Percentiles rank a stretch among this genome's conserved stretches.
Evolutionary conservation across 2,329 filamentous ascomycete species (phyloP).

Genomic region (Colletotrichum sp.): DNA sequence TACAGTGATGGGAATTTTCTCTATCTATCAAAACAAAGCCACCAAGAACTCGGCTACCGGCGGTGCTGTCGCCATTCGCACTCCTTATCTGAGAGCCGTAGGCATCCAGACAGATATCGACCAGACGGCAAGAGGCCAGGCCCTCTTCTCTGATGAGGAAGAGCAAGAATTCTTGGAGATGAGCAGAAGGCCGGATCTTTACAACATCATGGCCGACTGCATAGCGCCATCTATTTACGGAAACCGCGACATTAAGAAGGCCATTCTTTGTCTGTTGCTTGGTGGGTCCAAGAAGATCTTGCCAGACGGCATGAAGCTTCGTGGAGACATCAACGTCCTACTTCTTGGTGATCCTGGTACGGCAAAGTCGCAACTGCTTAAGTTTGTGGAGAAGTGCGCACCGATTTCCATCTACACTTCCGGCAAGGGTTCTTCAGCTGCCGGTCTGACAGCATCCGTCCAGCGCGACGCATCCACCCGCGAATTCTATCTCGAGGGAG

Average conservation of each 20-base stretch:
- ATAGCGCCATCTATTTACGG: constrained; percentile 98
- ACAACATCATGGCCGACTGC: constrained; percentile 86
- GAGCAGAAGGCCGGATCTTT: constrained; percentile 90
- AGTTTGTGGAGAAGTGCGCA: constrained; percentile 95
- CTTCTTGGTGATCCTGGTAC: constrained; percentile 97
- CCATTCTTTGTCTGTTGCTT: constrained; percentile 90
- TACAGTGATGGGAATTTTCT: constrained; percentile 96
- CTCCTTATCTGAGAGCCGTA: constrained; percentile 90
- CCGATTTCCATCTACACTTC: constrained; percentile 99
- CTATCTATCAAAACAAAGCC: constrained; percentile 94
- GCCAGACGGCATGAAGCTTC: constrained; percentile 95
- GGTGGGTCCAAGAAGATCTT: constrained; percentile 98
- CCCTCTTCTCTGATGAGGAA: constrained; percentile 90
- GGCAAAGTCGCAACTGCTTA: constrained; percentile 94
- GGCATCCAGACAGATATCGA: constrained; percentile 92
- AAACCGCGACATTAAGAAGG: constrained; percentile 95
- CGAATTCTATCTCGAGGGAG: constrained; percentile 97
- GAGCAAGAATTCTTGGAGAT: constrained; percentile 95
- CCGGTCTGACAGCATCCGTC: constrained; percentile 95
- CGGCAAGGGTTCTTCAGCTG: constrained; percentile 95
- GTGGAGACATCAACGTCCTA: constrained; percentile 97
- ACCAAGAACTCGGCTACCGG: constrained; percentile 76
- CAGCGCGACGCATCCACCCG: constrained; percentile 90
- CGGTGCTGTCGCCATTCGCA: constrained; percentile 91
- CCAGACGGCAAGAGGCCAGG: constrained; percentile 83